Conservation (phyloP, 225 moss, liverwort and hornwort genomes). For the Antitrichia curtipendula region DNA sequence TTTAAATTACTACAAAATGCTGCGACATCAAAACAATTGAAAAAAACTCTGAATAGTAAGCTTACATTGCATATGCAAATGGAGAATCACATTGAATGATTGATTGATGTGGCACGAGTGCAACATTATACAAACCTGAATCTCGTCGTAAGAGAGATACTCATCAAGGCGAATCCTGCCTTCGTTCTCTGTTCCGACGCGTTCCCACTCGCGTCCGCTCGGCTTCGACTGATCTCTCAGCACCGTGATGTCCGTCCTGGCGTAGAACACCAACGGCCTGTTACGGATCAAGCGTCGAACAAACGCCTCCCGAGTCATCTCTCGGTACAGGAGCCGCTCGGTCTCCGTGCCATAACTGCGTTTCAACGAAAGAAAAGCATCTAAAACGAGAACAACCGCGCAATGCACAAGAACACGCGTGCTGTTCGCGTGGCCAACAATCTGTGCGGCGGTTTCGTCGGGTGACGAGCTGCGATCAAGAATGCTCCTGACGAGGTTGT, state of each 20-base stretch:
- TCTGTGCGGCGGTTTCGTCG: neutral
- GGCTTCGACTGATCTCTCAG: neutral
- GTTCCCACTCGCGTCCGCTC: neutral
- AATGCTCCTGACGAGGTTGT: neutral
- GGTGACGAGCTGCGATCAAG: neutral
- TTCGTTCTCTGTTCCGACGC: neutral
- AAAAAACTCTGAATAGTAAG: neutral
- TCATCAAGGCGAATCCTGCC: neutral
- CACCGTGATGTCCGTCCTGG: neutral
- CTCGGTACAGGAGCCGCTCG: neutral
- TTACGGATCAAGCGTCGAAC: conserved; percentile 2
- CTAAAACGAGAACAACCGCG: neutral
- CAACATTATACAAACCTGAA: neutral
- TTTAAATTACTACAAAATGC: neutral
- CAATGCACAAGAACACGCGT: conserved; percentile 2
- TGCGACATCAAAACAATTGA: neutral
- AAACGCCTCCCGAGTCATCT: neutral
- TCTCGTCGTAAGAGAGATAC: conserved; percentile 20
- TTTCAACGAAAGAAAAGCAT: neutral
- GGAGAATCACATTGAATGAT: neutral
- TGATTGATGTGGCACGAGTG: neutral
- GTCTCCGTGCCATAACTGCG: neutral
- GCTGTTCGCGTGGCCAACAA: neutral
- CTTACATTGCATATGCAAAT: neutral
- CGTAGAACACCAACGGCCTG: conserved; percentile 1